A percentile compares a stretch with the other conserved stretches of the same genome.
phyloP scores from a whole-genome alignment of 2,329 filamentous ascomycete genomes.

The Aureobasidium sp. region DNA sequence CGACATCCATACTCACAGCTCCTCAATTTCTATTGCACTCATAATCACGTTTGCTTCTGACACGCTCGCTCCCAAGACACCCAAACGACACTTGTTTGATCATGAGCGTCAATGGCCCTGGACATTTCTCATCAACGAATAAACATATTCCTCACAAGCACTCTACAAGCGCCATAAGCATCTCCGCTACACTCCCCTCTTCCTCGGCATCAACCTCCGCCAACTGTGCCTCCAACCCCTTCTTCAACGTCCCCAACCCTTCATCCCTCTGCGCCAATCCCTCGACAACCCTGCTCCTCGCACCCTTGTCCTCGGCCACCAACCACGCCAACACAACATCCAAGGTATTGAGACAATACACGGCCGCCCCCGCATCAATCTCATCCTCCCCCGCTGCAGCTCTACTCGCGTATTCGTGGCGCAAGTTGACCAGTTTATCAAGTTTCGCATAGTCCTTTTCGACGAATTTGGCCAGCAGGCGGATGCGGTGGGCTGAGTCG shows the following conservation, averaged over 20 bases:
- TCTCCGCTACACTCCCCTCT: slow-evolving; percentile 49
- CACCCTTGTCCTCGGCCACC: slow-evolving; percentile 76
- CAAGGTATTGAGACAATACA: slow-evolving; percentile 74
- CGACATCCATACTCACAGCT: not conserved
- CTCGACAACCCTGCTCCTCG: slow-evolving; percentile 53
- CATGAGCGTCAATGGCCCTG: too few relatives aligned
- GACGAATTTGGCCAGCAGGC: slow-evolving; percentile 85
- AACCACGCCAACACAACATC: slow-evolving; percentile 87
- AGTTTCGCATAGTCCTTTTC: slow-evolving; percentile 92
- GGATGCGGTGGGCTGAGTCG: slow-evolving; percentile 68
- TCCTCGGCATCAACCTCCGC: slow-evolving; percentile 47
- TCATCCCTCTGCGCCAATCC: slow-evolving; percentile 62
- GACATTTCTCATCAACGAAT: too few relatives aligned
- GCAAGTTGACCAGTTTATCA: slow-evolving; percentile 58
- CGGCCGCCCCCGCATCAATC: slow-evolving; percentile 64
- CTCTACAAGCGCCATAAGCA: slow-evolving; percentile 53
- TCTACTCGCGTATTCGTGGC: slow-evolving; percentile 59
- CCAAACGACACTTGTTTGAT: too few relatives aligned
- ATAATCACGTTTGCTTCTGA: not conserved
- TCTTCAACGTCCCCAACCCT: slow-evolving; percentile 51
- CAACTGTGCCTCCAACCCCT: slow-evolving; percentile 61
- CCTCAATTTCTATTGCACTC: not conserved
- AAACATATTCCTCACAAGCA: not conserved
- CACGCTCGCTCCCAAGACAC: too few relatives aligned
- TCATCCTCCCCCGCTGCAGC: slow-evolving; percentile 57